Evolutionary conservation across 78 protist species (phyloP), one percentile per base, ranked within the genome.

Genomic region (Mantamonas sphyraenae): DNA sequence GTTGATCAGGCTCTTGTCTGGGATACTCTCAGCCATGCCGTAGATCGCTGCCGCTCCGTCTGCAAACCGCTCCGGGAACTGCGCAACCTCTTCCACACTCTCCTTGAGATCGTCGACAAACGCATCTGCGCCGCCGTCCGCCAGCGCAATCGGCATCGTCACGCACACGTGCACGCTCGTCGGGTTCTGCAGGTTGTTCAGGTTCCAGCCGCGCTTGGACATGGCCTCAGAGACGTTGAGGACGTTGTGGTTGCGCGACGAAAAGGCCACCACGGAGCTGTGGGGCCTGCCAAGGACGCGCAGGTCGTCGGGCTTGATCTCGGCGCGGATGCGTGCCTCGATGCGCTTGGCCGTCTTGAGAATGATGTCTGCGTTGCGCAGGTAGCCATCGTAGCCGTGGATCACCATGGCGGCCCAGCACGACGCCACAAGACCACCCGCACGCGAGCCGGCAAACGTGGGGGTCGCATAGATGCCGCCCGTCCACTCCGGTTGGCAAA

Each of bases 381-480:
- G 14, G 68, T 83, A 78, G 16, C 96, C 96, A 7, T 67, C 75
- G 39, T 58, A 57, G 28, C 96, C 96, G 62, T 60, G 20, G 24
- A 31, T 26, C 20, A 90, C 66, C 57, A 92, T 42, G n/a, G 88
- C 81, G 1, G 95, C 92, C 96, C 96, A 92, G 40, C 91, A 63
- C 8, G 79, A 84, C 10, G 93, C 96, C 8, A 92, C 77, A 2
- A 83, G 40, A 26, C 80, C 90, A 37, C 96, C 96, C 10, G 92
- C 81, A 19, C 94, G 28, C 14, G 83, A 66, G 12, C 96, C 96
- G 19, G 90, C 75, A 42, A 86, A 19, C n/a, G 92, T 69, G 24
- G 93, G 90, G 1, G 96, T 80, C 2, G 92, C 93, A 43, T 91
- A 91, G 75, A 87, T 81, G 67, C 93, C 89, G 33, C 80, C 86